Evolutionary conservation across 2,329 filamentous ascomycete species (phyloP).

Genomic region (Arthrocladium fulminans): DNA sequence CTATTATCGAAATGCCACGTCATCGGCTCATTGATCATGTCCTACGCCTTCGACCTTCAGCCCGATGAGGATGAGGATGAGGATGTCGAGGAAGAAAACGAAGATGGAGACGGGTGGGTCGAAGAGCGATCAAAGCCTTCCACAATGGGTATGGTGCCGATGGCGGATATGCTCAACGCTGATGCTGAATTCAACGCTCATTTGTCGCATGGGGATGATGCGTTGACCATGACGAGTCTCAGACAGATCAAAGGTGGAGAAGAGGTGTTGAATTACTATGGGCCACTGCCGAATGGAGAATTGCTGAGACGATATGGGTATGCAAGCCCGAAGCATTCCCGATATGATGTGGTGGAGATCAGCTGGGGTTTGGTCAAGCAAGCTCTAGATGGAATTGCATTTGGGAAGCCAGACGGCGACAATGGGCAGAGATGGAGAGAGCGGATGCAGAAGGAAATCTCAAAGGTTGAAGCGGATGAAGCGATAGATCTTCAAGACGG

Average conservation of each 20-base stretch:
- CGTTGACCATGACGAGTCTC: slow-evolving; percentile 62
- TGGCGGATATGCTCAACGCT: slow-evolving; percentile 84
- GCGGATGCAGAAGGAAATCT: neutral
- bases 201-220: slow-evolving; percentile 51
- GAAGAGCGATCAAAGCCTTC: slow-evolving; percentile 6
- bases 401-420: slow-evolving; percentile 29
- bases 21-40: slow-evolving; percentile 85
- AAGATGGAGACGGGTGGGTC: slow-evolving; percentile 51
- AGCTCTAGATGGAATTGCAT: slow-evolving; percentile 24
- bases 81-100: slow-evolving; percentile 30
- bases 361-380: slow-evolving; percentile 51
- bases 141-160: slow-evolving; percentile 60
- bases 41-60: slow-evolving; percentile 77
- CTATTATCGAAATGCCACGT: slow-evolving; percentile 57
- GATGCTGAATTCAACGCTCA: slow-evolving; percentile 59
- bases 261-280: slow-evolving; percentile 84
- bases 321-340: slow-evolving; percentile 65
- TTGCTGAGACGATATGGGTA: slow-evolving; percentile 80
- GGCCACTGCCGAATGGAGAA: slow-evolving; percentile 72
- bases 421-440: slow-evolving; percentile 27
- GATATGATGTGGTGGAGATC: slow-evolving; percentile 77
- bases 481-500: slow-evolving; percentile 45
- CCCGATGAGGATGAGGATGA: slow-evolving; percentile 17
- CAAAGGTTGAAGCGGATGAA: slow-evolving; percentile 1
- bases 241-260: slow-evolving; percentile 60